A percentile compares a stretch with the other conserved stretches of the same genome.
Conservation (phyloP, 305 asterid genomes). For the Striga hermonthica region DNA sequence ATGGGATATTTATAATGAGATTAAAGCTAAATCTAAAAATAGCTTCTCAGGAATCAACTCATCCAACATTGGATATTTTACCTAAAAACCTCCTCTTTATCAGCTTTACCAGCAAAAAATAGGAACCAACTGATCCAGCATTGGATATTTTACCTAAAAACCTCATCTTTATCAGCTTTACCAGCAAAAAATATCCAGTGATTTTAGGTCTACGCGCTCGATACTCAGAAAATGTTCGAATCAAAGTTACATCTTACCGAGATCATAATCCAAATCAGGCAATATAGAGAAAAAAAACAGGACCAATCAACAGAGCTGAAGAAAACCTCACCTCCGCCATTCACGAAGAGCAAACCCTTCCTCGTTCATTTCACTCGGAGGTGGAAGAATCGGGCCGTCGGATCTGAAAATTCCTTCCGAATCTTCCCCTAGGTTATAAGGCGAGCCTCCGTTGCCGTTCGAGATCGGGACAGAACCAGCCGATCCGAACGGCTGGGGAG, state of each 20-base stretch:
- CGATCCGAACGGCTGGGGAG: constrained; percentile 45
- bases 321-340: constrained; percentile 56
- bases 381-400: constrained; percentile 63
- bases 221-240: constrained; percentile 13
- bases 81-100: constrained; percentile 15
- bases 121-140: constrained; percentile 17
- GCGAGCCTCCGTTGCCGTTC: constrained; percentile 61
- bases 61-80: constrained; percentile 11
- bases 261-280: no score
- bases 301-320: constrained; percentile 15
- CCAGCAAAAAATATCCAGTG: constrained; percentile 10
- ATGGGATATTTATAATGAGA: constrained; percentile 16
- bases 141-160: constrained; percentile 9
- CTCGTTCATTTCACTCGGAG: constrained; percentile 57
- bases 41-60: constrained; percentile 15
- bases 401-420: constrained; percentile 63
- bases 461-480: constrained; percentile 54
- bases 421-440: constrained; percentile 52
- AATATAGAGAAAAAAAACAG: no score
- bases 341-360: constrained; percentile 67
- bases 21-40: constrained; percentile 23
- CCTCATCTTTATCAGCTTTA: constrained; percentile 16
- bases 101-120: constrained; percentile 20
- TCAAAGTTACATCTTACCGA: constrained; percentile 7
- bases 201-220: neutral